phyloP scores from a whole-genome alignment of 495 filamentous ascomycete species.

The Aspergillus indologenus region DNA sequence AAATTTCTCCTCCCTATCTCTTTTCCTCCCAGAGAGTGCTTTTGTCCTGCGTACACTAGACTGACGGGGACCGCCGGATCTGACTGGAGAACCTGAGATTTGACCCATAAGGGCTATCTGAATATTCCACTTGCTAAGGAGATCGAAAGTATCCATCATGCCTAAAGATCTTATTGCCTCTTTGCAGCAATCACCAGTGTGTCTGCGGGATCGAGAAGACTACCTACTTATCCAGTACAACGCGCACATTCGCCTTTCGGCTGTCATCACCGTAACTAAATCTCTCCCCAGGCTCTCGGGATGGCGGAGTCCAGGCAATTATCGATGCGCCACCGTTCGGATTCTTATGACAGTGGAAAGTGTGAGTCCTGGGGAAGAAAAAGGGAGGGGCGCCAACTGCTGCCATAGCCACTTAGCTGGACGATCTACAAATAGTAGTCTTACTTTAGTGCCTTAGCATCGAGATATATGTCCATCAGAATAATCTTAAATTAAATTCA shows the following conservation, averaged over 20 bases:
- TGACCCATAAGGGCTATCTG: neutral
- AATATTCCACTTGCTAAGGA: neutral
- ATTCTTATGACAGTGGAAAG: constrained; percentile 15
- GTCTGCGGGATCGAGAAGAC: neutral
- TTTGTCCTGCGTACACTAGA: constrained; percentile 11
- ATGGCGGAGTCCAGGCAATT: constrained; percentile 20
- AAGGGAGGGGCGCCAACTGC: neutral
- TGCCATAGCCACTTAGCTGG: constrained; percentile 17
- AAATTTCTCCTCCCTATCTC: constrained; percentile 7
- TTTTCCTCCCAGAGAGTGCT: constrained; percentile 7
- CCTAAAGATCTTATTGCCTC: too few relatives aligned
- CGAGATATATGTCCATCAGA: neutral
- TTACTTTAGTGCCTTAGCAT: neutral
- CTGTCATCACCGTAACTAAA: neutral
- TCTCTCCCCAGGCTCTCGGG: constrained; percentile 8
- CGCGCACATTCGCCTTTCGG: neutral
- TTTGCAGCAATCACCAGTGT: too few relatives aligned
- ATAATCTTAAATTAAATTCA: constrained; percentile 1
- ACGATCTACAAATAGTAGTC: constrained; percentile 23
- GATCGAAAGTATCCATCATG: neutral
- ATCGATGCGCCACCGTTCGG: constrained; percentile 17
- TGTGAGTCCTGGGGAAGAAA: constrained; percentile 12
- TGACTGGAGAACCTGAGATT: neutral
- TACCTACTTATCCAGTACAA: too few relatives aligned
- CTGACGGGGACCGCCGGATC: neutral